Conservation (phyloP, 1,284 basidiomycete genomes). For the Cryptococcus jaspeensis region DNA sequence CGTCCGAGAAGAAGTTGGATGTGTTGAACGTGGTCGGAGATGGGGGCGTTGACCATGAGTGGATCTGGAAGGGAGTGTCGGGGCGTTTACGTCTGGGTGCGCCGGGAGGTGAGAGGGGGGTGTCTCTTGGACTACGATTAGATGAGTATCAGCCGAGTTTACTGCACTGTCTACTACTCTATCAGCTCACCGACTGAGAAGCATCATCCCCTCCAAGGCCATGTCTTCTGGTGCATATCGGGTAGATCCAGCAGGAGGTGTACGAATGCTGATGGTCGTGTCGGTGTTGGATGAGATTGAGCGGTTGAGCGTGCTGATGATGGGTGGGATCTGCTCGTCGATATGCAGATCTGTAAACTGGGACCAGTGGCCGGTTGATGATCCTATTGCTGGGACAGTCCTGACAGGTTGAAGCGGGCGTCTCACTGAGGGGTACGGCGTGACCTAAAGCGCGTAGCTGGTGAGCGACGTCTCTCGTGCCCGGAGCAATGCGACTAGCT, state of each 20-base stretch:
- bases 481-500: neutral
- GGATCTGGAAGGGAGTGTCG: neutral
- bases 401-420: too few relatives aligned
- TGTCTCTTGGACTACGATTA: neutral
- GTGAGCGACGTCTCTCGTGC: too few relatives aligned
- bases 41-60: too few relatives aligned
- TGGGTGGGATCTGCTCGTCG: too few relatives aligned
- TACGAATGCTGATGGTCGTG: neutral
- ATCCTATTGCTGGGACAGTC: too few relatives aligned
- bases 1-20: too few relatives aligned
- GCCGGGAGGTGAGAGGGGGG: neutral
- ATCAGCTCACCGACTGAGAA: too few relatives aligned
- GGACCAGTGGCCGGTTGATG: too few relatives aligned
- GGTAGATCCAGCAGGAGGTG: neutral
- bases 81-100: neutral
- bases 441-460: neutral
- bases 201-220: neutral
- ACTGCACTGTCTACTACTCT: neutral
- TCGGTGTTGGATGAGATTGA: neutral
- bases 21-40: too few relatives aligned
- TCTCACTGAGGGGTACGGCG: neutral
- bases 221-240: neutral
- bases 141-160: neutral
- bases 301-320: neutral
- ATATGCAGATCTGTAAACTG: too few relatives aligned